Conservation (phyloP, 1,284 basidiomycete species). For the Pterulicium gracile region DNA sequence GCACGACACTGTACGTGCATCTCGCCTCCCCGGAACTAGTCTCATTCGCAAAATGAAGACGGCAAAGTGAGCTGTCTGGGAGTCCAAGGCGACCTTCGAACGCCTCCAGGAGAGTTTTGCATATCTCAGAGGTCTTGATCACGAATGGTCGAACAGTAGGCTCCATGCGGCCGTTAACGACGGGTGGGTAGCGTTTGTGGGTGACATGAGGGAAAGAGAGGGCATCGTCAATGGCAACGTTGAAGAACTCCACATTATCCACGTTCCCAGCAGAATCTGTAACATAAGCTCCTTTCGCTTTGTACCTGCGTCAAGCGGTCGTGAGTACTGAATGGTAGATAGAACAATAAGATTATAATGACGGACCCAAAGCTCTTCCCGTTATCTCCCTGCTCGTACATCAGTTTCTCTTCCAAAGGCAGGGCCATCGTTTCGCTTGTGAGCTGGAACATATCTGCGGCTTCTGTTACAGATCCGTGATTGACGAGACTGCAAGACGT, state of each 20-base stretch:
- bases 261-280: constrained; percentile 8
- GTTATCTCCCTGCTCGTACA: neutral
- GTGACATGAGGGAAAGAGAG: constrained; percentile 34
- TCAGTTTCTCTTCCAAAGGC: neutral
- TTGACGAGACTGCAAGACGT: constrained; percentile 10
- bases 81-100: constrained; percentile 50
- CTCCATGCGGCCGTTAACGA: constrained; percentile 40
- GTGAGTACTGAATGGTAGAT: no score
- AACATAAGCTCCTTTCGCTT: constrained; percentile 13
- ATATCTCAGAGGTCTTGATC: constrained; percentile 43
- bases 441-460: constrained; percentile 13
- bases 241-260: constrained; percentile 15
- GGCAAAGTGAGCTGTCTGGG: constrained; percentile 34
- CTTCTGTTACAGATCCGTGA: constrained; percentile 10
- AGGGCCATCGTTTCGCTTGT: constrained; percentile 9
- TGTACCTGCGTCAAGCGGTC: constrained; percentile 14
- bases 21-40: constrained; percentile 51
- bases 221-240: constrained; percentile 11
- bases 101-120: constrained; percentile 39
- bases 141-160: constrained; percentile 43
- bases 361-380: constrained; percentile 9
- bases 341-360: constrained; percentile 1
- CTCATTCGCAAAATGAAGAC: constrained; percentile 34
- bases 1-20: constrained; percentile 40
- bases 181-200: constrained; percentile 43